phyloP scores from a whole-genome alignment of 2,329 filamentous ascomycete genomes.

The Periconia sp. region DNA sequence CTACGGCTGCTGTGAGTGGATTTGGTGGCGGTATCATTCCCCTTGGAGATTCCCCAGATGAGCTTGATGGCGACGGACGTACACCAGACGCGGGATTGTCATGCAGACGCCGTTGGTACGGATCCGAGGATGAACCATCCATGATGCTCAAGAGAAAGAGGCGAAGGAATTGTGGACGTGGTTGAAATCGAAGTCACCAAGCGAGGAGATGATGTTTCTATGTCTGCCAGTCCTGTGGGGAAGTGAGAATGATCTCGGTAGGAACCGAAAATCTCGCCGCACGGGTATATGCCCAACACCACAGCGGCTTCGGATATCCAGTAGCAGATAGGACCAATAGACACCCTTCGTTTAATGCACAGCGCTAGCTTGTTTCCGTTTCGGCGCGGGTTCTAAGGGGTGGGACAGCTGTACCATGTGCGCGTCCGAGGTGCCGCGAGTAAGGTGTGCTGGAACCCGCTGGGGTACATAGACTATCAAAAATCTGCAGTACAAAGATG shows the following conservation, averaged over 20 bases:
- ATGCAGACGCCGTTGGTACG: constrained; percentile 14
- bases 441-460: constrained; percentile 22
- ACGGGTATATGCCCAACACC: constrained; percentile 25
- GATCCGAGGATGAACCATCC: constrained; percentile 17
- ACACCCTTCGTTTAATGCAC: constrained; percentile 24
- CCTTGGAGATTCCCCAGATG: constrained; percentile 36
- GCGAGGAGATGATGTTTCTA: constrained; percentile 5
- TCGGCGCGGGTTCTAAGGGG: constrained; percentile 10
- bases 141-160: constrained; percentile 9
- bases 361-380: constrained; percentile 20
- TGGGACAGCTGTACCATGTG: constrained; percentile 9
- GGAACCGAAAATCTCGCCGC: constrained; percentile 35
- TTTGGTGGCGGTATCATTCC: constrained; percentile 36
- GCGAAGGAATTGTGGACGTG: constrained; percentile 10
- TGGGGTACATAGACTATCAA: constrained; percentile 13
- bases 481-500: background rate
- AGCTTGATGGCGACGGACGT: constrained; percentile 35
- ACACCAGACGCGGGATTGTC: constrained; percentile 15
- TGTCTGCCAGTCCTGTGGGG: constrained; percentile 18
- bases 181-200: background rate
- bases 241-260: constrained; percentile 30
- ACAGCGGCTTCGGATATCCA: constrained; percentile 22
- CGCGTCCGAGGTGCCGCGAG: constrained; percentile 15
- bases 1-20: constrained; percentile 31
- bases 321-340: constrained; percentile 28